Evolutionary conservation across 2,329 filamentous ascomycete genomes (phyloP).

Genomic region (Apiospora sp.): DNA sequence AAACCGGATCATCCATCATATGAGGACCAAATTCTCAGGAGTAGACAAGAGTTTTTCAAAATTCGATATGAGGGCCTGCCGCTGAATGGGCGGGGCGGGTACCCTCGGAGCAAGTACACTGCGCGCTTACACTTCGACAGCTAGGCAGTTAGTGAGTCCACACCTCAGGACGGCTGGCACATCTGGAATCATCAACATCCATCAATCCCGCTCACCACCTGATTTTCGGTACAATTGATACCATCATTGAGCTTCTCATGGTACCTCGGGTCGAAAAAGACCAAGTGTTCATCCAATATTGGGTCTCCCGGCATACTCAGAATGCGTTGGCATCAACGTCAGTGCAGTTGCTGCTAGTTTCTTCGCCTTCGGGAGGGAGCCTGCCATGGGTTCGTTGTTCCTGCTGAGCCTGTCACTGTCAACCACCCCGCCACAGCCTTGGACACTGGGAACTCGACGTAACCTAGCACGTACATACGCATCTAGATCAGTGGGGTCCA

Average conservation of each 20-base stretch:
- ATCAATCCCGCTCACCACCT: neutral
- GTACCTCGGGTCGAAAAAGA: neutral
- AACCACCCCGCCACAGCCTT: slow-evolving; percentile 18
- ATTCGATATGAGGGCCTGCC: neutral
- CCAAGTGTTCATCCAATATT: neutral
- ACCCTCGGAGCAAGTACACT: neutral
- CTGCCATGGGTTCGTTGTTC: neutral
- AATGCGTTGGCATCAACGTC: slow-evolving; percentile 11
- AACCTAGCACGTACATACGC: neutral
- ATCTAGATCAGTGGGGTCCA: slow-evolving; percentile 9
- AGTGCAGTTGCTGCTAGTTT: neutral
- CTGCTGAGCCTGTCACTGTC: neutral
- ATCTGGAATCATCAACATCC: neutral
- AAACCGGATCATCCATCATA: slow-evolving; percentile 5
- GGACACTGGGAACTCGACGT: neutral
- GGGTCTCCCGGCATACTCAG: neutral
- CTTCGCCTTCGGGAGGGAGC: slow-evolving; percentile 13
- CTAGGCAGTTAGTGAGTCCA: neutral
- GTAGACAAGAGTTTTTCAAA: slow-evolving; percentile 3
- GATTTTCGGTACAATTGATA: neutral
- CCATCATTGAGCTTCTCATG: neutral
- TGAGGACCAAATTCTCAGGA: slow-evolving; percentile 4
- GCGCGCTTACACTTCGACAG: neutral
- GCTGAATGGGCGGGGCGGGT: neutral
- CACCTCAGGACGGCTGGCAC: slow-evolving; percentile 1